These are phyloP conservation scores for Royoungia palumana DNA, from an alignment of 768 basidiomycete genomes.

Conservation along the genomic window DNA sequence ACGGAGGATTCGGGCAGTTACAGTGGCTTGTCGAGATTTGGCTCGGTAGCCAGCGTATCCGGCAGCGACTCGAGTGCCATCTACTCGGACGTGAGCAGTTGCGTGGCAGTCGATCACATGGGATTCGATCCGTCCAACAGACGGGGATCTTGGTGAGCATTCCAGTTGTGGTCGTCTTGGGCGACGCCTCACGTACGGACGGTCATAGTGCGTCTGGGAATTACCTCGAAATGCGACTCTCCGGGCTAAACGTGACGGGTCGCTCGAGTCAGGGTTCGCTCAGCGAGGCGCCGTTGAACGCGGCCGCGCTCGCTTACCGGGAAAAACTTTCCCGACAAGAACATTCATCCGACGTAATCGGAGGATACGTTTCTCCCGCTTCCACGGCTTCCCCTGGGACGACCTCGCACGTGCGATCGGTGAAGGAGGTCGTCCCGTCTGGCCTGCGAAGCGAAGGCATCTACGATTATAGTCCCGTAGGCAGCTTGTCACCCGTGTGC, in stretches of 20 bases:
- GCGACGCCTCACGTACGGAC: conserved; percentile 26
- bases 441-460: conserved; percentile 23
- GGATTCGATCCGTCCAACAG: conserved; percentile 33
- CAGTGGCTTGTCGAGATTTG: conserved; percentile 49
- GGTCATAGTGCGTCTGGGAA: conserved; percentile 28
- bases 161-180: conserved; percentile 8
- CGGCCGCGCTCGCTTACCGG: conserved; percentile 20
- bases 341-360: conserved; percentile 16
- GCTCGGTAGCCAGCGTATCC: conserved; percentile 57
- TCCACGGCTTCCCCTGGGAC: conserved; percentile 43
- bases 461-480: conserved; percentile 27
- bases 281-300: conserved; percentile 26
- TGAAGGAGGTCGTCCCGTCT: conserved; percentile 22
- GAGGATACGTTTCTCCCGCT: conserved; percentile 41
- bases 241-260: conserved; percentile 29
- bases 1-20: conserved; percentile 52
- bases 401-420: conserved; percentile 29
- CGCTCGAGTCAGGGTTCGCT: conserved; percentile 33
- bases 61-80: conserved; percentile 58
- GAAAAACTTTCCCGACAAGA: conserved; percentile 28
- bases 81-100: conserved; percentile 44
- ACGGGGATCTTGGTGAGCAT: conserved; percentile 30
- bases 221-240: conserved; percentile 29
- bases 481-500: neutral
- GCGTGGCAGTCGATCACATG: conserved; percentile 30